Base-by-base conservation (phyloP, 179 eudicot genomes). In the Actinidia arguta region DNA sequence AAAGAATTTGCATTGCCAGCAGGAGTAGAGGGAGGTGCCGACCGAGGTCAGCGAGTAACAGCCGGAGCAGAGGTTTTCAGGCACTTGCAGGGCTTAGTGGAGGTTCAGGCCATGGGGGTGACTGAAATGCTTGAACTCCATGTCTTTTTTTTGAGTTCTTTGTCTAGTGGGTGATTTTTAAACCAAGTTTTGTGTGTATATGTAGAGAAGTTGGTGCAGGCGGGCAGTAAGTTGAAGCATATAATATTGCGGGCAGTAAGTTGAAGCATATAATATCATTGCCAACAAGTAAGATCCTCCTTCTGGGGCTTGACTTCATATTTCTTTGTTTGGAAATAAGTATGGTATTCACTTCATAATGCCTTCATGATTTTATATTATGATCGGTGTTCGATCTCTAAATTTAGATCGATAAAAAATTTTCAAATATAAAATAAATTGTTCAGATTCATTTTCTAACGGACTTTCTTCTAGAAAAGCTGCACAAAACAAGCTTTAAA, bases 41-140 rank as follows among this genome's bases (percentile, higher is more conserved):
- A 2, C 83, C 0, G 76, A 42, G 16, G 52, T 24, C 0, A 63
- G 52, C 3, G 39, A 62, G 47, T 83, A 39, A 58, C 85, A 83
- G 55, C 85, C 79, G 18, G 75, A 78, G 67, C 85, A 83, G 5
- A 25, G 0, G 58, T 27, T 51, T 79, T 52, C 73, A 4, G 61
- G 7, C 4, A 69, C 79, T 71, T 22, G n/a, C 10, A 64, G 79
- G 5, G 73, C 8, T 51, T 78, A 75, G 56, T 73, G 74, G 54
- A 78, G 5, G n/a, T 7, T 36, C 31, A 83, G 74, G 46, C 7
- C 22, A 31, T 83, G 85, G 11, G 25, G 50, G 27, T 83, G 85
- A 82, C 85, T 78, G 66, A 78, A 83, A 79, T 83, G 85, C 66
- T 73, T 78, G 64, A 31, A 71, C 73, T 72, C 85, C 85, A 83